Percentiles rank a stretch among this genome's conserved stretches.
Conservation (phyloP, 2,329 filamentous ascomycete genomes). For the Diaporthe longicolla region DNA sequence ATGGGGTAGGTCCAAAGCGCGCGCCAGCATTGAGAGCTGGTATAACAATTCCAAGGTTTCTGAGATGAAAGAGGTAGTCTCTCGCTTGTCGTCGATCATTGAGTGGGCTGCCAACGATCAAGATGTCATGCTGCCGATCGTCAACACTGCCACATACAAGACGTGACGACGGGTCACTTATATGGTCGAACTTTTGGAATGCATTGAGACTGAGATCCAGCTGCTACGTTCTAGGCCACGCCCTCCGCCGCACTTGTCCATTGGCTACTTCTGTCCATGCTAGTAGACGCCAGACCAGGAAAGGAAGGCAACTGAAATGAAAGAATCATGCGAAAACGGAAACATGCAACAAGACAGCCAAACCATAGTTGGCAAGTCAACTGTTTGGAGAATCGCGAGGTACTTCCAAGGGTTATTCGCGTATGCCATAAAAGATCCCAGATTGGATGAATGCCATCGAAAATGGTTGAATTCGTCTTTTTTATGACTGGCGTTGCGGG, state of each 20-base stretch:
- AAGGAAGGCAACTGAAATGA: background rate
- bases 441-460: background rate
- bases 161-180: too few species aligned
- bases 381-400: background rate
- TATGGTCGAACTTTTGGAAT: background rate
- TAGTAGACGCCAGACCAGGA: background rate
- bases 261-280: background rate
- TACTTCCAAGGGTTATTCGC: too few species aligned
- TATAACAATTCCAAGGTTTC: too few species aligned
- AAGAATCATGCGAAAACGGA: background rate
- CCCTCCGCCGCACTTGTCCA: background rate
- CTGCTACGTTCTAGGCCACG: background rate
- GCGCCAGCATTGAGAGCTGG: background rate
- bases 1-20: background rate
- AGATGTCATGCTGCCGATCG: background rate
- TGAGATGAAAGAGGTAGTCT: background rate
- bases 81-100: background rate
- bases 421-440: background rate
- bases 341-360: background rate
- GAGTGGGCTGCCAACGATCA: background rate
- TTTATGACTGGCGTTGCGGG: too few species aligned
- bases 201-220: background rate
- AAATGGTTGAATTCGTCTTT: rapidly evolving
- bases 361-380: background rate
- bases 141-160: background rate